Evolutionary conservation across 768 basidiomycete species (phyloP), one percentile per base, ranked within the genome.

Genomic region (Kwoniella newhampshirensis): DNA sequence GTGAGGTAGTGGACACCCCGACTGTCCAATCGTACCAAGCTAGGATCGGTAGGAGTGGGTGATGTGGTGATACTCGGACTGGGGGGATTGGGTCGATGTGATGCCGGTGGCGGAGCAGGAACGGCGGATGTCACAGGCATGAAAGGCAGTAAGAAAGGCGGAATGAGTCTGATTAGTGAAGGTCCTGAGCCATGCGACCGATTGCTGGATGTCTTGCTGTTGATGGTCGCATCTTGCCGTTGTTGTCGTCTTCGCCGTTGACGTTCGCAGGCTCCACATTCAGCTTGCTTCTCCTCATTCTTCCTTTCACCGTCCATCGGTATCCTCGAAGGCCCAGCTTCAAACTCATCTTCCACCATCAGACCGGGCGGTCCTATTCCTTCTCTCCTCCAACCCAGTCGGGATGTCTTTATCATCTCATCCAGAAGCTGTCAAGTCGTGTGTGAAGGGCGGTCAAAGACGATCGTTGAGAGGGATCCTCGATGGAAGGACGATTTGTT

Each of bases 1-100:
- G 61, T 63, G 47, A 58, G 51, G 36, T 63, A 63, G 23, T 56
- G 47, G 2, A 56, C 30, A 44, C 36, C 36, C 53, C 45, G 27
- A 52, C 51, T 32, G 54, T 37, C 2, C 37, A 27, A 11, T 37
- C n/a, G 17, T 25, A 30, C 23, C 17, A 27, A 18, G 28, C 13
- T 32, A 13, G 32, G 13, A 32, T 6, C 13, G 7, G 32, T 32
- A 6, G 32, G 32, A 9, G 41, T 7, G 8, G n/a, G n/a, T 6
- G 21, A 46, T 18, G 20, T 27, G n/a, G 4, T 23, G 20, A 20
- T 12, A 46, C 7, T 21, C 4, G 21, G 21, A 20, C 12, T 8
- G 27, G 21, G 25, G 27, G n/a, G 23, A 49, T 30, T 30, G 27
- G 27, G 17, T 49, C 27, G 9, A 26, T 26, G 28, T 4, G 11